These are phyloP conservation scores for Penicillium crystallinum DNA, from an alignment of 495 filamentous ascomycete species.

Conservation along the genomic window DNA sequence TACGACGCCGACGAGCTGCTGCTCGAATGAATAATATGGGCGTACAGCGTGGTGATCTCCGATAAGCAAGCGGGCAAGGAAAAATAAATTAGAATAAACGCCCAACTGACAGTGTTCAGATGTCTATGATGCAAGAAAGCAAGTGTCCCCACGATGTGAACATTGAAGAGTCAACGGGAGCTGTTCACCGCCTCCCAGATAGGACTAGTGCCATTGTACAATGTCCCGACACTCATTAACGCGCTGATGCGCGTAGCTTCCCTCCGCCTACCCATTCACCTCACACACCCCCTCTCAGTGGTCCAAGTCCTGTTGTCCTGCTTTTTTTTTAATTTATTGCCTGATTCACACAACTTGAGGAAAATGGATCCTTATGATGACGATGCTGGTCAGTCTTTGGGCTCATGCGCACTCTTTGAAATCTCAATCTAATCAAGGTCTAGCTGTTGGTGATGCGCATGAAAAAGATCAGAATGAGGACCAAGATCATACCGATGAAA, in stretches of 20 bases:
- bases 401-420: conserved; percentile 1
- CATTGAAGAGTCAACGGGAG: conserved; percentile 25
- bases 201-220: conserved; percentile 19
- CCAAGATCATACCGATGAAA: conserved; percentile 69
- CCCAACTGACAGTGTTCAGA: not conserved
- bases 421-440: conserved; percentile 16
- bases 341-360: not conserved
- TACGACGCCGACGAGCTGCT: not conserved
- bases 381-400: conserved; percentile 18
- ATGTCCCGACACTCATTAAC: conserved; percentile 31
- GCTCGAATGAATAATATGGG: not conserved
- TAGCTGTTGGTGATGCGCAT: conserved; percentile 42
- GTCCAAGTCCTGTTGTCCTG: not conserved
- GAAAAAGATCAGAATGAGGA: conserved; percentile 71
- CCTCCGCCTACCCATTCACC: conserved; percentile 18
- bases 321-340: not conserved
- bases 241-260: conserved; percentile 32
- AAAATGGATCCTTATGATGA: conserved; percentile 42
- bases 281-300: conserved; percentile 1
- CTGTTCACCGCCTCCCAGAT: conserved; percentile 2
- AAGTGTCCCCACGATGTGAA: conserved; percentile 6
- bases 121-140: conserved; percentile 8
- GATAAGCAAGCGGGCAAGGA: not conserved
- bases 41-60: too few species aligned
- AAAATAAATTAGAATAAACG: not conserved